These are phyloP conservation scores for Pilobolus umbonatus DNA, from an alignment of 192 early-diverging fungal species.

Conservation along the genomic window DNA sequence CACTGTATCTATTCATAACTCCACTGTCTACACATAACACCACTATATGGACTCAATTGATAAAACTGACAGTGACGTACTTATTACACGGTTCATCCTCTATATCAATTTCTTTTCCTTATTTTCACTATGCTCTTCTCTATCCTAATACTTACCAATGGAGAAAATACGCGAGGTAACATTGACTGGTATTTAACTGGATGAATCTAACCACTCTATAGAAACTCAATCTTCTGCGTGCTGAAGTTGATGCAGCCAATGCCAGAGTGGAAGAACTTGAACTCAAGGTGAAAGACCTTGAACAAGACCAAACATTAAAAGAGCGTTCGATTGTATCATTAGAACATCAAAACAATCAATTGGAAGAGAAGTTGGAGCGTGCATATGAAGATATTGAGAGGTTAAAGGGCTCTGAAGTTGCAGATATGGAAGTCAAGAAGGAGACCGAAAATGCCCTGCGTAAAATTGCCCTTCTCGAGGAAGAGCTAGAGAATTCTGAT, in stretches of 20 bases:
- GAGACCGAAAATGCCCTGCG: constrained; percentile 25
- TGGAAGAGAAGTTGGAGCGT: constrained; percentile 31
- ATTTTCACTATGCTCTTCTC: neutral
- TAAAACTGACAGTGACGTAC: too few relatives aligned
- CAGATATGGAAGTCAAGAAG: constrained; percentile 26
- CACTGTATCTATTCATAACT: too few relatives aligned
- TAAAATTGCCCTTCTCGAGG: constrained; percentile 41
- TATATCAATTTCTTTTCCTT: too few relatives aligned
- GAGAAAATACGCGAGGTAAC: constrained; percentile 20
- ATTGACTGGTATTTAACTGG: neutral
- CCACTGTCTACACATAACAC: too few relatives aligned
- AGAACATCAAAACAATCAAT: constrained; percentile 47
- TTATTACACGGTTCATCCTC: too few relatives aligned
- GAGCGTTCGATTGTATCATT: constrained; percentile 71
- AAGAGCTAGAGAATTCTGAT: constrained; percentile 52
- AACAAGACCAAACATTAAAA: constrained; percentile 52
- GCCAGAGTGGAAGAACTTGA: constrained; percentile 58
- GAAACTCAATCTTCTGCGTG: constrained; percentile 60
- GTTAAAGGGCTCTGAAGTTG: constrained; percentile 28
- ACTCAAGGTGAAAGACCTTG: constrained; percentile 46
- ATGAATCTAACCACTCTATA: constrained; percentile 21
- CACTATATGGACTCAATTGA: too few relatives aligned
- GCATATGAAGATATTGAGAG: constrained; percentile 30
- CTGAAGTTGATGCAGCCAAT: constrained; percentile 57
- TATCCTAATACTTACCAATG: constrained; percentile 3